Percentiles rank a stretch among this genome's conserved stretches.
Conservation (phyloP, 768 basidiomycete genomes). For the Lactarius quietus region DNA sequence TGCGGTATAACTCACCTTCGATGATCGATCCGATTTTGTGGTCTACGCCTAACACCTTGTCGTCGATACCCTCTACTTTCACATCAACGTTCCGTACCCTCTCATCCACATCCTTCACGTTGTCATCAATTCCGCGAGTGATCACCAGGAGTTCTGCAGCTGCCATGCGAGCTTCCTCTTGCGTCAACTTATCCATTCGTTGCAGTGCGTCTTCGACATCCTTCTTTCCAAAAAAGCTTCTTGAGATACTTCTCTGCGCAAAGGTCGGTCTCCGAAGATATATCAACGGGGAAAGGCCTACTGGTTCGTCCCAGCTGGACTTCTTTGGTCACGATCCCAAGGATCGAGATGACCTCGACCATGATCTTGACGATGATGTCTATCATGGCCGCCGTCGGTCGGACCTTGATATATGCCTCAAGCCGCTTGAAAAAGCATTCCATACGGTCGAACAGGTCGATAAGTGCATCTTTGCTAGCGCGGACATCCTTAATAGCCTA, state of each 20-base stretch:
- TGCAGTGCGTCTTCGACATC: too few relatives aligned
- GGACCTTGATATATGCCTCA: not conserved
- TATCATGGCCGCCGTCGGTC: not conserved
- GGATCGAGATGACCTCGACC: not conserved
- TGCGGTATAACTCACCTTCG: too few relatives aligned
- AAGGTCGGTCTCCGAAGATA: not conserved
- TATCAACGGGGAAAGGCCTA: not conserved
- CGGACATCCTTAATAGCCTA: not conserved
- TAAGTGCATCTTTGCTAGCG: not conserved
- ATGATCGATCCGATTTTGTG: too few relatives aligned
- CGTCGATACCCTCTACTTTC: too few relatives aligned
- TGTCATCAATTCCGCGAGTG: not conserved
- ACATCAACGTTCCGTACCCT: too few relatives aligned
- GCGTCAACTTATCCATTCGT: not conserved
- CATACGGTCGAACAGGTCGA: not conserved
- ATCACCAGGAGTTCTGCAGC: not conserved
- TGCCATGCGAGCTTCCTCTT: not conserved
- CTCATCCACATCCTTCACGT: too few relatives aligned
- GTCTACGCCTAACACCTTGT: too few relatives aligned
- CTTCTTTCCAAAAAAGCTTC: not conserved
- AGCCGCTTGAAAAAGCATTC: not conserved
- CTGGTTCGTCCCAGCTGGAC: too few relatives aligned
- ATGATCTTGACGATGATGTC: not conserved
- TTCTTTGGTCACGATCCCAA: not conserved
- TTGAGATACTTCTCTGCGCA: not conserved